Evolutionary conservation across 768 basidiomycete genomes (phyloP).

Genomic region (Cystofilobasidium capitatum): DNA sequence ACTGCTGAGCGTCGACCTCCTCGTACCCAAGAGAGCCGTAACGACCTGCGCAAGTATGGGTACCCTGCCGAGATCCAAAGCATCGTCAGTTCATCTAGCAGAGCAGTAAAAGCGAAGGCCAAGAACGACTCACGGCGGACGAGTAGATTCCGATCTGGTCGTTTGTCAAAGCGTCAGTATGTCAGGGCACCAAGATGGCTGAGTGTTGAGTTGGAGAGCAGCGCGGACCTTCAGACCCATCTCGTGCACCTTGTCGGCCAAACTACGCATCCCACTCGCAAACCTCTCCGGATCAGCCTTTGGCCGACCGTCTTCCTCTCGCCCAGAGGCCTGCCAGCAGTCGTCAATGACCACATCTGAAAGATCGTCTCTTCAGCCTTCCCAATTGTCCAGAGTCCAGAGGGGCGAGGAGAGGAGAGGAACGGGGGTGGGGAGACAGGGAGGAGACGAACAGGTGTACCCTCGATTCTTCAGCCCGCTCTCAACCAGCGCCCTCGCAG

Average conservation of each 20-base stretch:
- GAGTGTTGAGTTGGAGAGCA: too few species aligned
- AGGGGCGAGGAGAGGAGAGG: neutral
- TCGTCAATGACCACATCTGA: constrained; percentile 22
- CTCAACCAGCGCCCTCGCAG: constrained; percentile 39
- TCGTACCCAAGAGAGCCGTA: constrained; percentile 47
- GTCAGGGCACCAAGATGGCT: constrained; percentile 12
- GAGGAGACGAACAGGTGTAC: constrained; percentile 41
- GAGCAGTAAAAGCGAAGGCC: neutral
- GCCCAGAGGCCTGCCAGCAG: constrained; percentile 31
- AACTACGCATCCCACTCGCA: constrained; percentile 28
- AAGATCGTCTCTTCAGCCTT: neutral
- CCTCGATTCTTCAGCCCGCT: constrained; percentile 39
- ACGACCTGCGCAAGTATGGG: constrained; percentile 39
- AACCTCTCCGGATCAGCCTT: constrained; percentile 28
- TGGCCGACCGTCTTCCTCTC: constrained; percentile 25
- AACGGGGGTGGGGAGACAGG: neutral
- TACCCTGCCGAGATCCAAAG: constrained; percentile 3
- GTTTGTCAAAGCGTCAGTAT: neutral
- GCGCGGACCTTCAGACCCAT: constrained; percentile 30
- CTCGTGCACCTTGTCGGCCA: constrained; percentile 29
- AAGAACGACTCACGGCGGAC: constrained; percentile 32
- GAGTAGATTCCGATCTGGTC: constrained; percentile 41
- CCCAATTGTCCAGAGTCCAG: neutral
- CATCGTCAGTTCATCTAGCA: neutral
- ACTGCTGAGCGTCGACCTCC: constrained; percentile 45